Evolutionary conservation across 2,329 filamentous ascomycete species (phyloP), one percentile per base, ranked within the genome.

Genomic region (Pezicula rhizophila): DNA sequence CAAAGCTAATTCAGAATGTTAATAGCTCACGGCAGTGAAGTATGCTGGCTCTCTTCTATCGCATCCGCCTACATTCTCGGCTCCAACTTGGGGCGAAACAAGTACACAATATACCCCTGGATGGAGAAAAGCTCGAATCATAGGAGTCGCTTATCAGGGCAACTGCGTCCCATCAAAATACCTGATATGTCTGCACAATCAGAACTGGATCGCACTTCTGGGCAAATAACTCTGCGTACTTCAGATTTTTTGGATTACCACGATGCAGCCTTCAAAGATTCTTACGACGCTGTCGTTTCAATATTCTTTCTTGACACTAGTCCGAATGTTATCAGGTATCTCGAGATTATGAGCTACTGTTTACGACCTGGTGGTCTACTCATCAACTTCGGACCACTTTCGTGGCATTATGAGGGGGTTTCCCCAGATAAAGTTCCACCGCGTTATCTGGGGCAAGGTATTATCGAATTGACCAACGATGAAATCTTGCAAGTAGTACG

Each of bases 291-390:
- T 1, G 89, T 97, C 2, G 83, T 88, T 0, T 89, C 87, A 2
- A 87, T 96, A 10, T 99, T 97, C 71, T 99, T 99, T 71, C 85
- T 99, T 50, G 95, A 99, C 66, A 99, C 93, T 1, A 93, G 93
- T 2, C 91, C 92, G 1, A 97, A 99, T 64, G 66, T 96, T 28
- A 85, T 97, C 47, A 80, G 86, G 2, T 99, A 99, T 64, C 80
- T 99, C 31, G 84, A 95, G 63, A 84, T 90, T 2, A 87, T 97
- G 47, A 73, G 71, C 38, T 79, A 87, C 62, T 95, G 91, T 61
- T 76, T 99, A 44, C 82, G 79, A 57, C 74, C 80, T 0, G 87
- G 86, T 23, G 93, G 93, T 0, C 61, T 95, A 4, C 87, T 95
- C 73, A 78, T 96, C 62, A 99, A 99, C 62, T 73, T 95, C 20